phyloP scores from a whole-genome alignment of 2,329 filamentous ascomycete genomes.

The Cercospora sp. region DNA sequence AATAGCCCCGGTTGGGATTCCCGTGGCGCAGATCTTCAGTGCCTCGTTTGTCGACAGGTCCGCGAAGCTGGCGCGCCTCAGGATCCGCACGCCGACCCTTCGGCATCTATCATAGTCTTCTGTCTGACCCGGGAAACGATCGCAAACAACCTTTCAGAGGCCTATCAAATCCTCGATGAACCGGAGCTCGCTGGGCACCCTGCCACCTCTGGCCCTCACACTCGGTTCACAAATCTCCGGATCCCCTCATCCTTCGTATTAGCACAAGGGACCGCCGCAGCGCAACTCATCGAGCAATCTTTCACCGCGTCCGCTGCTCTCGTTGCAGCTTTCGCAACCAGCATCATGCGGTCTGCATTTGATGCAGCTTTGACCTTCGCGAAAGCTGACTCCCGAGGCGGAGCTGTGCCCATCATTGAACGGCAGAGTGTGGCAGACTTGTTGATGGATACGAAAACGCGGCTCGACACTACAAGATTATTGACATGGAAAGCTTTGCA shows the following conservation, averaged over 20 bases:
- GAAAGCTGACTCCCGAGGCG: conserved; percentile 49
- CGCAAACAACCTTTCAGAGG: conserved; percentile 44
- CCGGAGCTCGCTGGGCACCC: conserved; percentile 50
- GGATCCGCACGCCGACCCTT: conserved; percentile 32
- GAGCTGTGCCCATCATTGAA: conserved; percentile 48
- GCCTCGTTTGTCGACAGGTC: conserved; percentile 52
- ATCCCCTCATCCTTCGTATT: conserved; percentile 75
- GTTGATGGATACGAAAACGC: conserved; percentile 55
- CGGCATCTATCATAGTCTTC: conserved; percentile 50
- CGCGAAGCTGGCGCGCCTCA: conserved; percentile 7
- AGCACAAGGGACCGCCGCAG: conserved; percentile 47
- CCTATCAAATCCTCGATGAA: conserved; percentile 52
- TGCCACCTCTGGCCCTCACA: conserved; percentile 61
- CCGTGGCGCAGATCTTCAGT: conserved; percentile 54
- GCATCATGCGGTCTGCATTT: conserved; percentile 56
- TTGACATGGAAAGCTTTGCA: conserved; percentile 56
- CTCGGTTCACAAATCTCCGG: conserved; percentile 82
- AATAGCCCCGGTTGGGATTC: conserved; percentile 57
- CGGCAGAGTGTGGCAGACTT: conserved; percentile 55
- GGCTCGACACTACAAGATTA: conserved; percentile 51
- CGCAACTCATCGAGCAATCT: conserved; percentile 44
- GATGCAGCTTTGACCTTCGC: conserved; percentile 55
- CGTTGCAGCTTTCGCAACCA: conserved; percentile 57
- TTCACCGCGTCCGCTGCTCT: conserved; percentile 52
- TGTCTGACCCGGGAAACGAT: conserved; percentile 53